A percentile compares a stretch with the other conserved stretches of the same genome.
Conservation (phyloP, 148 eudicot genomes). For the Limonium bicolor region DNA sequence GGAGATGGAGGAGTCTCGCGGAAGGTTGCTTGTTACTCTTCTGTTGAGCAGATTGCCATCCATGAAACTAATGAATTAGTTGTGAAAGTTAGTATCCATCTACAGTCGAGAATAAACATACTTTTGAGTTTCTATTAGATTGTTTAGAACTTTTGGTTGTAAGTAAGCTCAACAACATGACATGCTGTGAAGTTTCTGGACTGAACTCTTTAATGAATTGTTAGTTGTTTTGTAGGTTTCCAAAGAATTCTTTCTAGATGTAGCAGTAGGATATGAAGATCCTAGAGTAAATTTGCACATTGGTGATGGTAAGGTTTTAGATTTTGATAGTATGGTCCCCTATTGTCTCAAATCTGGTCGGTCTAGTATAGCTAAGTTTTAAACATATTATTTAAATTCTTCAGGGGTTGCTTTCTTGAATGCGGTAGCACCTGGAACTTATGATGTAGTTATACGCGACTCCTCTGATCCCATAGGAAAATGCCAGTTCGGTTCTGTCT, state of each 20-base stretch:
- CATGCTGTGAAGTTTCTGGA: no score
- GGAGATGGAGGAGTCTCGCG: conserved; percentile 99
- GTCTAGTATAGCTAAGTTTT: no score
- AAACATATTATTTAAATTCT: conserved; percentile 3
- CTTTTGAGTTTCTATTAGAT: no score
- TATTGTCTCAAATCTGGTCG: no score
- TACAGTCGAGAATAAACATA: no score
- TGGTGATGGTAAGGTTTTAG: conserved; percentile 58
- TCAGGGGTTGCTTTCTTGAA: conserved; percentile 88
- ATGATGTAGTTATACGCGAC: conserved; percentile 90
- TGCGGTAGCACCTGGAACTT: conserved; percentile 70
- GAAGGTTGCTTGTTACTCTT: conserved; percentile 79
- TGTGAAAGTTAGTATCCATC: conserved; percentile 75
- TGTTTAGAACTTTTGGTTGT: no score
- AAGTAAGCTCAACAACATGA: no score
- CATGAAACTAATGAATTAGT: conserved; percentile 99
- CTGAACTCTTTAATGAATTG: no score
- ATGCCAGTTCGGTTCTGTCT: no score
- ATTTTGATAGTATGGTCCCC: neutral
- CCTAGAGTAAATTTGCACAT: conserved; percentile 72
- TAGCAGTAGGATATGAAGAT: conserved; percentile 79
- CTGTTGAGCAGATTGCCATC: conserved; percentile 81
- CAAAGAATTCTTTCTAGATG: conserved; percentile 65
- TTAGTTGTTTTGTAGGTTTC: conserved; percentile 23
- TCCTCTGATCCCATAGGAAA: conserved; percentile 98